These are phyloP conservation scores for Scenedesmus sp. DNA, from an alignment of 163 green algal genomes.

Conservation along the genomic window DNA sequence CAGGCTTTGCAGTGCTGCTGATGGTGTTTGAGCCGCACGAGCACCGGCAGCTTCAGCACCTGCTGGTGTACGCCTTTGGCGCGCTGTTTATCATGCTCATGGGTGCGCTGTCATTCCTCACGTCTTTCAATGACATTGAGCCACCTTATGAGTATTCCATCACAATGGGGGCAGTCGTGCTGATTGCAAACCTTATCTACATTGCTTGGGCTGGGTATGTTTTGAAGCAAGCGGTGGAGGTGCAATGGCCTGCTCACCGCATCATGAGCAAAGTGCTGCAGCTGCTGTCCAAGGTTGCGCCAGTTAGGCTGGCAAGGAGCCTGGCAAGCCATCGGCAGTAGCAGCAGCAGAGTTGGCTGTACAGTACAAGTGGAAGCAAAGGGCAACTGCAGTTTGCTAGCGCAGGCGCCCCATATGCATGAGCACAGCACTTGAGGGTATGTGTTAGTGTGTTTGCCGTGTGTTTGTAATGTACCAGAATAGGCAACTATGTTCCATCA, in stretches of 20 bases:
- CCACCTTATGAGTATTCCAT: slow-evolving; percentile 10
- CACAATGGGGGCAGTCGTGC: slow-evolving; percentile 1
- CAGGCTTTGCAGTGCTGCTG: neutral
- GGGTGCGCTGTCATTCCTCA: slow-evolving; percentile 24
- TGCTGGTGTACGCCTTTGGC: neutral
- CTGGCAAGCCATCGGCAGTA: neutral
- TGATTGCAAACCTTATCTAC: neutral
- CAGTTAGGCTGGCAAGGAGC: neutral
- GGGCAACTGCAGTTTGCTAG: neutral
- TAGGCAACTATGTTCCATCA: too few relatives aligned
- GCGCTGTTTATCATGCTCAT: neutral
- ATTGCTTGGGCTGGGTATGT: neutral
- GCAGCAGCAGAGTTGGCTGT: neutral
- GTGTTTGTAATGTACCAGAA: too few relatives aligned
- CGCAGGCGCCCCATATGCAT: neutral
- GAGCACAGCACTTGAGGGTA: neutral
- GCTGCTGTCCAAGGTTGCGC: neutral
- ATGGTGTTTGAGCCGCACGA: slow-evolving; percentile 19
- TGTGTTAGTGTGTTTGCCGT: too few relatives aligned
- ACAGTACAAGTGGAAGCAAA: neutral
- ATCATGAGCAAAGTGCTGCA: neutral
- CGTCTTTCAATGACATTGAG: neutral
- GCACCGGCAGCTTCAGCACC: slow-evolving; percentile 14
- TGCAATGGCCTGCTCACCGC: neutral
- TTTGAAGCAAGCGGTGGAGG: neutral